Evolutionary conservation across 108 stramenopile species (phyloP).

Genomic region (Skeletonema costatum): DNA sequence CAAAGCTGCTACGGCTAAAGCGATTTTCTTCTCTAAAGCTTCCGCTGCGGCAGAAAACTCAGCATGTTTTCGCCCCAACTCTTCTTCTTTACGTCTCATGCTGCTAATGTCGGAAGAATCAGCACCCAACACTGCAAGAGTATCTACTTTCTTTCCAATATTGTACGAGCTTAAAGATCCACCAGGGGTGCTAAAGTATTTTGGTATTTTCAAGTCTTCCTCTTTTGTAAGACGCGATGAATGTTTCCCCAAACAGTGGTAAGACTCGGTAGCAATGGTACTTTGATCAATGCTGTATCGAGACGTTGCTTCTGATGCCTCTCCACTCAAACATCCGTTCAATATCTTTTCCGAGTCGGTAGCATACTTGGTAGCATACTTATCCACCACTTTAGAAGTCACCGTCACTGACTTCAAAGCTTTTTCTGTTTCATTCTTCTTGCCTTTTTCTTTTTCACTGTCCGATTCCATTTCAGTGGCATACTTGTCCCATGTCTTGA

Average conservation of each 20-base stretch:
- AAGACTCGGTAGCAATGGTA: background rate
- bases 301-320: background rate
- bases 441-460: background rate
- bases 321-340: background rate
- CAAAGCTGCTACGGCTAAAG: background rate
- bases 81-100: background rate
- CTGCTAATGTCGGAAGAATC: background rate
- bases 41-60: background rate
- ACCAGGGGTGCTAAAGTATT: background rate
- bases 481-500: background rate
- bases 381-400: background rate
- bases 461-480: background rate
- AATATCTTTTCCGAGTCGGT: background rate
- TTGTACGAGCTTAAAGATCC: background rate
- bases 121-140: background rate
- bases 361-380: background rate
- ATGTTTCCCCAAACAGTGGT: background rate
- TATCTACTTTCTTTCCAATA: background rate
- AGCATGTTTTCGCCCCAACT: background rate
- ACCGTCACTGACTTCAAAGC: too few species aligned
- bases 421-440: background rate
- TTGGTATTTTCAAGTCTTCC: background rate
- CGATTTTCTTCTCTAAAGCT: background rate
- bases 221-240: background rate
- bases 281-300: background rate